These are phyloP conservation scores for Avena atlantica DNA, from an alignment of 176 grass and related monocot genomes.

Conservation along the genomic window DNA sequence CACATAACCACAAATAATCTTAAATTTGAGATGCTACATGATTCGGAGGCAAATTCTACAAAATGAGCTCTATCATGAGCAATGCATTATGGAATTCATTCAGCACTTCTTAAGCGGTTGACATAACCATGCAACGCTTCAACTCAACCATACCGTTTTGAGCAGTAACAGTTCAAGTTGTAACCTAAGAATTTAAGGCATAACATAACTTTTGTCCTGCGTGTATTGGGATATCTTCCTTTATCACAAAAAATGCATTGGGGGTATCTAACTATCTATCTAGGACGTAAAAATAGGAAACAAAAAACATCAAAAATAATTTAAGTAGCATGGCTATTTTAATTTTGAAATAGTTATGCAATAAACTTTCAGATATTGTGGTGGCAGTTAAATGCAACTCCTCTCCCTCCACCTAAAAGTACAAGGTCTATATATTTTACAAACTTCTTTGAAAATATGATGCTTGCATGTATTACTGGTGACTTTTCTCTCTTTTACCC, in stretches of 20 bases:
- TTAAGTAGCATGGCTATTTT: neutral
- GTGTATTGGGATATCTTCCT: neutral
- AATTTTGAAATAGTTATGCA: constrained; percentile 13
- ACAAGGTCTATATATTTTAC: neutral
- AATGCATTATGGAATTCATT: neutral
- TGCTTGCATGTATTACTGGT: neutral
- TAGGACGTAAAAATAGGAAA: constrained; percentile 22
- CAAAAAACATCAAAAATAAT: neutral
- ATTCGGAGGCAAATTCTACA: constrained; percentile 8
- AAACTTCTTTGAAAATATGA: neutral
- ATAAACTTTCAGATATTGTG: constrained; percentile 15
- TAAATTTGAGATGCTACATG: neutral
- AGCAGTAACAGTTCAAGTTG: constrained; percentile 4
- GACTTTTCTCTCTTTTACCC: neutral
- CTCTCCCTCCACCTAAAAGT: neutral
- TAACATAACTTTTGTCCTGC: constrained; percentile 1
- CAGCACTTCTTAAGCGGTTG: neutral
- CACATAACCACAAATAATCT: constrained; percentile 1
- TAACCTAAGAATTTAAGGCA: neutral
- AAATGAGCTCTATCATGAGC: neutral
- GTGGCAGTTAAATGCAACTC: constrained; percentile 16
- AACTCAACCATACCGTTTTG: constrained; percentile 1
- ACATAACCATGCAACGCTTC: neutral
- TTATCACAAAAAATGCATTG: constrained; percentile 10
- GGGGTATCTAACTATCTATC: constrained; percentile 3